Evolutionary conservation across 208 protist genomes (phyloP), one percentile per base, ranked within the genome.

Genomic region (Trypanosoma congolense): DNA sequence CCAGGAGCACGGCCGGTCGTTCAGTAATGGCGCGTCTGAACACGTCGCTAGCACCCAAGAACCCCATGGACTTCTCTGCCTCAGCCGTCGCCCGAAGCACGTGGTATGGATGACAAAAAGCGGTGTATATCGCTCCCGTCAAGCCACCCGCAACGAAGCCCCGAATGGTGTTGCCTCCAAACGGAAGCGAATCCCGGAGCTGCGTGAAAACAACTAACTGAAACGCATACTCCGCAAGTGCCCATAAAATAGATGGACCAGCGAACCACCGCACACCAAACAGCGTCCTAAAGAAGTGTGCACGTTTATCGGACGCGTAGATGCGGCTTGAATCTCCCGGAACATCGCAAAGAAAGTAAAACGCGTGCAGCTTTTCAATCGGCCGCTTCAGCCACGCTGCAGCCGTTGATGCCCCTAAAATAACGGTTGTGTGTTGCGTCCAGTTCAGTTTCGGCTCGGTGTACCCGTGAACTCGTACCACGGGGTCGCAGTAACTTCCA

Each of bases 301-400:
- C 80, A 4, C 81, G 75, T 65, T 89, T 92, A 50, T 92, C 85
- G 5, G 78, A 85, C 28, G 77, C 59, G 36, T 73, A 83, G 28
- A 87, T 76, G 41, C 81, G 85, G 19, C 69, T 80, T 2, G 68
- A 77, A 64, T 88, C 85, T 2, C 85, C 85, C 0, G 85, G 81
- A 1, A 90, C 80, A 44, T 92, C 81, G 38, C 66, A 73, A 12
- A 92, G 52, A 46, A 92, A 92, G 63, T 83, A 92, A 47, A 92
- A 83, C n/a, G 63, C 40, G 9, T 83, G 67, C 6, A 89, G 53
- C 36, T 85, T 76, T 8, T 40, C 41, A 25, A 90, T 69, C 3
- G 85, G 85, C 9, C 68, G 65, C 19, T 55, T 66, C 43, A 77
- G 42, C 10, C 48, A 59, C n/a, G 79, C 67, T 2, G 72, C 66